Conservation (phyloP, 495 filamentous ascomycete species). For the Xylaria cubensis region DNA sequence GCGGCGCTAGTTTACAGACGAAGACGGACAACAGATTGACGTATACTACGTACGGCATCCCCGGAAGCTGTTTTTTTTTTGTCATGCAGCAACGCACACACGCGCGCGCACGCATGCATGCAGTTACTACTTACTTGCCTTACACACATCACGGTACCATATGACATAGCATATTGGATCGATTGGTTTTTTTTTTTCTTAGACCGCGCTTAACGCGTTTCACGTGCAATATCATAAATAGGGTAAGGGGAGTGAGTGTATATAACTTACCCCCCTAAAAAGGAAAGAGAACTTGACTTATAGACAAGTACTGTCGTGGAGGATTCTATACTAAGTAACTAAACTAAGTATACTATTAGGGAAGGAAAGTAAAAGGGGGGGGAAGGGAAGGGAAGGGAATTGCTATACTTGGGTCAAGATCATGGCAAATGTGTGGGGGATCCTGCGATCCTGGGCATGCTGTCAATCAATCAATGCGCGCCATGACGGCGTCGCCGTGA, state of each 20-base stretch:
- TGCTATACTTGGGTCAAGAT: conserved; percentile 1
- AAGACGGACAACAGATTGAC: no score
- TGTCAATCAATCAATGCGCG: neutral
- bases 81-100: neutral
- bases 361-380: neutral
- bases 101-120: neutral
- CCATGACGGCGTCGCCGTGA: neutral
- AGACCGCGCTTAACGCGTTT: neutral
- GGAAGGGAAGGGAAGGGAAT: neutral
- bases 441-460: neutral
- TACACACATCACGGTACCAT: conserved; percentile 3
- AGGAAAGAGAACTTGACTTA: neutral
- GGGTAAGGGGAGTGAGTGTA: no score
- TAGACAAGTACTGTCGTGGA: neutral
- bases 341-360: neutral
- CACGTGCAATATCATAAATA: neutral
- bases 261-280: neutral
- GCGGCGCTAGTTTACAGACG: neutral
- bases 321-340: neutral
- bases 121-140: neutral
- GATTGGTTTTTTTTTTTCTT: neutral
- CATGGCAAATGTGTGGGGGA: neutral
- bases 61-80: conserved; percentile 12
- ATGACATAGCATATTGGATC: neutral
- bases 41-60: conserved; percentile 9